Evolutionary conservation across 75 land plant species (phyloP).

Genomic region (Sequoia sempervirens): DNA sequence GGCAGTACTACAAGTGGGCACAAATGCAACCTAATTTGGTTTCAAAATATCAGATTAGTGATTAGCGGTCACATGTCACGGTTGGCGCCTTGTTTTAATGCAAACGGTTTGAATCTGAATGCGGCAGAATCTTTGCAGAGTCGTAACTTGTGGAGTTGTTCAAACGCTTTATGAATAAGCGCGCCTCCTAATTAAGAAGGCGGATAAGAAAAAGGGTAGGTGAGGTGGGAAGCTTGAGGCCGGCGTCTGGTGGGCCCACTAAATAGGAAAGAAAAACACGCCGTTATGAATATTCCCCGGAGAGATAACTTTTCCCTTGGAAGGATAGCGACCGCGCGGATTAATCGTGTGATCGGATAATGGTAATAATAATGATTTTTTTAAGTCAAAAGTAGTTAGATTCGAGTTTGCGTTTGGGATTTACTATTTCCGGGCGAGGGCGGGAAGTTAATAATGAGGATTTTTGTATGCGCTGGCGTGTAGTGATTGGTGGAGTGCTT

Average conservation of each 20-base stretch:
- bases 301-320: background rate
- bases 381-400: conserved; percentile 4
- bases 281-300: background rate
- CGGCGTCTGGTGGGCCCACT: background rate
- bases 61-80: background rate
- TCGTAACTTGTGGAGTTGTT: background rate
- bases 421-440: background rate
- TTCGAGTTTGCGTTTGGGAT: background rate
- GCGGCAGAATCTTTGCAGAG: background rate
- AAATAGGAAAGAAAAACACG: background rate
- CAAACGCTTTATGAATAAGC: background rate
- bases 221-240: background rate
- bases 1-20: background rate
- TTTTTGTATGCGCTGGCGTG: background rate
- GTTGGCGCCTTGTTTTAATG: background rate
- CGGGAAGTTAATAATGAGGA: background rate
- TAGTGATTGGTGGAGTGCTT: background rate
- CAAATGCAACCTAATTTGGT: background rate
- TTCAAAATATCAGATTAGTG: background rate
- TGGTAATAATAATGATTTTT: background rate
- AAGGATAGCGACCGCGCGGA: background rate
- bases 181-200: background rate
- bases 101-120: background rate
- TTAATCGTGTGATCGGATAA: background rate
- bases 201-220: background rate